Evolutionary conservation across 345 rosid genomes (phyloP).

Genomic region (Psidium friedrichsthalianum): DNA sequence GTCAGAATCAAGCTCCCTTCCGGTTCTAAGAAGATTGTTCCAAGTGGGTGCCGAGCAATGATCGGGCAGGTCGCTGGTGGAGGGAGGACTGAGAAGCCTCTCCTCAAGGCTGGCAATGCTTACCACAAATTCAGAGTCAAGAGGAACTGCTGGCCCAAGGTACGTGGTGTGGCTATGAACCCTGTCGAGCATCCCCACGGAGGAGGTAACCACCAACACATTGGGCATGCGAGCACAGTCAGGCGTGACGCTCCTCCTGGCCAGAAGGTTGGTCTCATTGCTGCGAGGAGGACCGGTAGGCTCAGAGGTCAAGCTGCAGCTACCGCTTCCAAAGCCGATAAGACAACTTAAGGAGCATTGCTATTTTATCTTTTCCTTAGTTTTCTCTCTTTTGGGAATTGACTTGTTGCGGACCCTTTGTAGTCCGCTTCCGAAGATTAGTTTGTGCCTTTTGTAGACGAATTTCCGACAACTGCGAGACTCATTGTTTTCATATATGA

Average conservation of each 20-base stretch:
- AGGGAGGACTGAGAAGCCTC: conserved; percentile 48
- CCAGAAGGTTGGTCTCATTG: conserved; percentile 49
- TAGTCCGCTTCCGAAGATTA: not conserved
- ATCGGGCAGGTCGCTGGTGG: conserved; percentile 44
- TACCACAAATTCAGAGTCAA: conserved; percentile 42
- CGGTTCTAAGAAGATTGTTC: conserved; percentile 38
- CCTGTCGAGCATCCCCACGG: conserved; percentile 56
- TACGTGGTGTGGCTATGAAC: conserved; percentile 51
- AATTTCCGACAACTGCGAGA: not conserved
- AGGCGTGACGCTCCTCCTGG: conserved; percentile 46
- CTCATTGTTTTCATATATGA: not conserved
- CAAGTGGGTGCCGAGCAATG: conserved; percentile 45
- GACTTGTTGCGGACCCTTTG: not conserved
- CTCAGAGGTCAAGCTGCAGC: conserved; percentile 33
- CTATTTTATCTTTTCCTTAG: not conserved
- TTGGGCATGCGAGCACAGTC: conserved; percentile 45
- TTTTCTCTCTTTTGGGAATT: not conserved
- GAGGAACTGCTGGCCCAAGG: conserved; percentile 59
- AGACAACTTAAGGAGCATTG: not conserved
- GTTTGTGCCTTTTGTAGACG: not conserved
- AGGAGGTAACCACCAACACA: conserved; percentile 50
- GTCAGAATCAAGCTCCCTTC: conserved; percentile 43
- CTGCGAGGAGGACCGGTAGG: conserved; percentile 46
- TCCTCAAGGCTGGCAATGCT: conserved; percentile 44
- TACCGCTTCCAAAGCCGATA: conserved; percentile 25